Evolutionary conservation across 345 rosid genomes (phyloP).

Genomic region (Barbarea vulgaris): DNA sequence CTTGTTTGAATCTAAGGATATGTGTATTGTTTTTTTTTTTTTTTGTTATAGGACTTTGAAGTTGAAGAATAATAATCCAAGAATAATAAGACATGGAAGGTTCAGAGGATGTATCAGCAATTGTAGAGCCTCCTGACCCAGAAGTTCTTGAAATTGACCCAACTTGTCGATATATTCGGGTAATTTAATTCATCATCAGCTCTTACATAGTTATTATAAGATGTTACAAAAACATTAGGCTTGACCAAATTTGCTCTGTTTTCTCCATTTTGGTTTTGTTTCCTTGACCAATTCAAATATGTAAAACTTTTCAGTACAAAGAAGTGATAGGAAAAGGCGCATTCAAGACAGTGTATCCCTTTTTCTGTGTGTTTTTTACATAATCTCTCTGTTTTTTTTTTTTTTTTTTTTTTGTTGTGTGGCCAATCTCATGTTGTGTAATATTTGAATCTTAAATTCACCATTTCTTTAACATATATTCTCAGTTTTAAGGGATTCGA

Average conservation of each 20-base stretch:
- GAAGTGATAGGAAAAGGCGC: slow-evolving; percentile 11
- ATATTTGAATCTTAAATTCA: background rate
- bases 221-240: background rate
- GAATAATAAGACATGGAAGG: slow-evolving; percentile 4
- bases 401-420: no score
- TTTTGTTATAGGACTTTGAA: background rate
- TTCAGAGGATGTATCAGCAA: background rate
- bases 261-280: background rate
- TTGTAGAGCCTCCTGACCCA: slow-evolving; percentile 8
- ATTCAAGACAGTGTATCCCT: slow-evolving; percentile 12
- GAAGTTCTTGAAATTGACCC: slow-evolving; percentile 11
- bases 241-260: background rate
- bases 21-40: background rate
- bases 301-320: slow-evolving; percentile 2
- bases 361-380: background rate
- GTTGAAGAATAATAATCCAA: slow-evolving; percentile 1
- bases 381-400: background rate
- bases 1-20: background rate
- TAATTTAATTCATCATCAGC: background rate
- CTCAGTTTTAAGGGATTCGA: slow-evolving; percentile 88
- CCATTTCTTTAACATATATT: background rate
- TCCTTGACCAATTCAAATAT: background rate
- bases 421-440: background rate
- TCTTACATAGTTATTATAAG: background rate
- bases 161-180: slow-evolving; percentile 15